phyloP scores from a whole-genome alignment of 768 basidiomycete genomes.

The Hemileccinum impolitum region DNA sequence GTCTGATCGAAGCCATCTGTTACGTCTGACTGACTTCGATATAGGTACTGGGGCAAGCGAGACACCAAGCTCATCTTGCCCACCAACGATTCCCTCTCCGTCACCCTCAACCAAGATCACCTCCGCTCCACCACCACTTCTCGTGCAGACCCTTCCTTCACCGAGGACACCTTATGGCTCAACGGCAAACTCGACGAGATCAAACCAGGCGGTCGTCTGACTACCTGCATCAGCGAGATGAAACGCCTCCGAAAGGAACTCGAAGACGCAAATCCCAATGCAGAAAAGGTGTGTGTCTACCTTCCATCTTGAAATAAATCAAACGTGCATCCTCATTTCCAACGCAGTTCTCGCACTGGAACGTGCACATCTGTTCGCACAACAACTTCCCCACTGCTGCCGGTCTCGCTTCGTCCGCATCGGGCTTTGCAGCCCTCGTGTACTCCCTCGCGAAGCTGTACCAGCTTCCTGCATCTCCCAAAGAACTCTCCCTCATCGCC shows the following conservation, averaged over 20 bases:
- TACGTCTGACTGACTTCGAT: slow-evolving; percentile 6
- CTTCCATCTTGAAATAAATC: not conserved
- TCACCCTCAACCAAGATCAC: slow-evolving; percentile 95
- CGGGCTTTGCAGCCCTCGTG: slow-evolving; percentile 94
- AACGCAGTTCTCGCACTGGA: slow-evolving; percentile 34
- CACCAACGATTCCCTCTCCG: slow-evolving; percentile 97
- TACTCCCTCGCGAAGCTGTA: slow-evolving; percentile 87
- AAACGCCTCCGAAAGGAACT: slow-evolving; percentile 68
- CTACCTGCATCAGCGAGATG: slow-evolving; percentile 86
- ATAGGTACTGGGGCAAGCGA: slow-evolving; percentile 98
- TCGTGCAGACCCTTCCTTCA: slow-evolving; percentile 72
- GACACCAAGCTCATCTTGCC: slow-evolving; percentile 94
- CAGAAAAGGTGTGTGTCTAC: slow-evolving; percentile 59
- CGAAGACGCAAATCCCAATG: slow-evolving; percentile 64
- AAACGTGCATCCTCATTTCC: not conserved
- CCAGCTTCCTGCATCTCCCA: slow-evolving; percentile 70
- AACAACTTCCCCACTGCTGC: slow-evolving; percentile 99
- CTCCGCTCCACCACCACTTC: slow-evolving; percentile 92
- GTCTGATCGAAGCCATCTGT: slow-evolving; percentile 13
- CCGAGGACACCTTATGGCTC: slow-evolving; percentile 84
- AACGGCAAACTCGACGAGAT: slow-evolving; percentile 92
- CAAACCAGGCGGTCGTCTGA: slow-evolving; percentile 71
- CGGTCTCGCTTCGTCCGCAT: slow-evolving; percentile 94
- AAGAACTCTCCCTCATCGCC: slow-evolving; percentile 87
- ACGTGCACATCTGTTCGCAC: slow-evolving; percentile 87